A percentile compares a stretch with the other conserved stretches of the same genome.
Evolutionary conservation across 2,329 filamentous ascomycete genomes (phyloP).

Genomic region (Knufia petricola): DNA sequence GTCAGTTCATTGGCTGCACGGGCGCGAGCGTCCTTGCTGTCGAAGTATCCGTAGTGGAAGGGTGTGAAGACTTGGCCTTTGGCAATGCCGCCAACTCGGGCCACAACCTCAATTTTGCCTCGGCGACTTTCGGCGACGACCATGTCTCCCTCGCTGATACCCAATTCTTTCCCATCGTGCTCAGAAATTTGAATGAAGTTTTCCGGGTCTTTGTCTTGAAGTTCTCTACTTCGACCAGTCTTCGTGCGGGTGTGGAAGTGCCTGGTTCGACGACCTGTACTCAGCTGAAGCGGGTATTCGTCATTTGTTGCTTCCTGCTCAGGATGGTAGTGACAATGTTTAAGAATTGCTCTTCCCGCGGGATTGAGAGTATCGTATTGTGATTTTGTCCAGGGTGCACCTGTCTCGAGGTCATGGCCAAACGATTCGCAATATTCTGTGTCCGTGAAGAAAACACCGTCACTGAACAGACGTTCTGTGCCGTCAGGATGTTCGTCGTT

Average conservation of each 20-base stretch:
- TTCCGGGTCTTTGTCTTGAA: slow-evolving; percentile 27
- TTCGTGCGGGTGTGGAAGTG: slow-evolving; percentile 33
- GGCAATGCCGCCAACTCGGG: slow-evolving; percentile 24
- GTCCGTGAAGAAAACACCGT: slow-evolving; percentile 30
- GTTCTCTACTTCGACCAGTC: slow-evolving; percentile 26
- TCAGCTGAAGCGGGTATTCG: slow-evolving; percentile 28
- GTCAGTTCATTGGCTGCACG: slow-evolving; percentile 32
- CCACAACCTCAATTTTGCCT: slow-evolving; percentile 27
- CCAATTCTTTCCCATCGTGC: slow-evolving; percentile 24
- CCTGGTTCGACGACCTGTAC: slow-evolving; percentile 28
- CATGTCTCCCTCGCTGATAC: slow-evolving; percentile 25
- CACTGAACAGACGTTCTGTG: slow-evolving; percentile 28
- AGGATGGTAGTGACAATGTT: slow-evolving; percentile 27
- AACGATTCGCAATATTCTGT: slow-evolving; percentile 30
- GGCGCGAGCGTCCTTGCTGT: slow-evolving; percentile 26
- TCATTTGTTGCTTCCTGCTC: slow-evolving; percentile 26
- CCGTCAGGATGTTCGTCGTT: slow-evolving; percentile 27
- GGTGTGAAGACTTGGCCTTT: slow-evolving; percentile 31
- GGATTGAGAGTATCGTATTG: slow-evolving; percentile 28
- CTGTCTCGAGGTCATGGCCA: slow-evolving; percentile 32
- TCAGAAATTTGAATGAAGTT: slow-evolving; percentile 26
- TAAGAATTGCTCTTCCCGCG: slow-evolving; percentile 29
- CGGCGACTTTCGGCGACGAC: slow-evolving; percentile 27
- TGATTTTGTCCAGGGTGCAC: slow-evolving; percentile 25
- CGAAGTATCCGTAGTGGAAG: slow-evolving; percentile 33